Conservation (phyloP, 257 asterid genomes). For the Penstemon barbatus region DNA sequence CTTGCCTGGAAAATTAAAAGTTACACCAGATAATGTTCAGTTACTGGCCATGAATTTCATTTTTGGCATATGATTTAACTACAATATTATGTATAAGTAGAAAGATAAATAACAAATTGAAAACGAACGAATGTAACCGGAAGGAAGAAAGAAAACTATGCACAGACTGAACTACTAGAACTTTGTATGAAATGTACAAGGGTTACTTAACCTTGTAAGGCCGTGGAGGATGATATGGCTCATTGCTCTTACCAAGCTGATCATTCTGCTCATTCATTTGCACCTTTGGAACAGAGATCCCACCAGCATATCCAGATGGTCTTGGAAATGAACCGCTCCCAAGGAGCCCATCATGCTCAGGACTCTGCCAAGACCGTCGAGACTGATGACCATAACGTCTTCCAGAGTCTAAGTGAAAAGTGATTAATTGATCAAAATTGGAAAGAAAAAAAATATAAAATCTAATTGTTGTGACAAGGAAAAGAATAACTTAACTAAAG, state of each 20-base stretch:
- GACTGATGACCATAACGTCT: conserved; percentile 58
- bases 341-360: conserved; percentile 96
- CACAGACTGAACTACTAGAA: conserved; percentile 15
- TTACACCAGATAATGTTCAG: conserved; percentile 22
- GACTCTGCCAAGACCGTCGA: conserved; percentile 77
- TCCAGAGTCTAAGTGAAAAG: conserved; percentile 59
- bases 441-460: background rate
- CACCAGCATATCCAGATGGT: conserved; percentile 69
- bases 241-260: conserved; percentile 73
- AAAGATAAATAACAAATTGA: background rate
- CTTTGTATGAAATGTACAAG: conserved; percentile 1
- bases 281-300: conserved; percentile 57
- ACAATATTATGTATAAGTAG: background rate
- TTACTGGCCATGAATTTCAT: conserved; percentile 11
- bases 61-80: background rate
- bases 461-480: background rate
- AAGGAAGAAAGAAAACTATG: conserved; percentile 4
- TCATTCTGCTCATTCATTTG: conserved; percentile 49
- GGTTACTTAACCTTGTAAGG: conserved; percentile 76
- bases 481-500: conserved; percentile 4
- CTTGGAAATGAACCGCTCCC: conserved; percentile 97
- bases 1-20: conserved; percentile 62
- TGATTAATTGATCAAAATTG: conserved; percentile 7
- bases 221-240: conserved; percentile 96
- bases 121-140: conserved; percentile 1